Conservation (phyloP, 2,329 filamentous ascomycete species). For the Claviceps pazoutovae region DNA sequence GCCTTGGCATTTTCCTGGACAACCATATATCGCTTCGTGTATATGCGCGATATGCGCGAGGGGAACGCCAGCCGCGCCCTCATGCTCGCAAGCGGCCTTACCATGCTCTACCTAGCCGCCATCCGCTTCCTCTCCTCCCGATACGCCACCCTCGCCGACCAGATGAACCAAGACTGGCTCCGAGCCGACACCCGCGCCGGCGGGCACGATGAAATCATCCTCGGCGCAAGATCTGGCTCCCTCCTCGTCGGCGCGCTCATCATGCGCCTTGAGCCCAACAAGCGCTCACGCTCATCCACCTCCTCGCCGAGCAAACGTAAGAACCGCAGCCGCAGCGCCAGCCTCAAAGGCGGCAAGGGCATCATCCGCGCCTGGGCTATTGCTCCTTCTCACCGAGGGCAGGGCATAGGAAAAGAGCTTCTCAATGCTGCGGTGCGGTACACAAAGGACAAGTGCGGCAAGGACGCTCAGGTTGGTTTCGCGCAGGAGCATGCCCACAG, state of each 20-base stretch:
- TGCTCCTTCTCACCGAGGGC: conserved; percentile 49
- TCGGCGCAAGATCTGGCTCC: conserved; percentile 54
- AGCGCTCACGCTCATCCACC: conserved; percentile 11
- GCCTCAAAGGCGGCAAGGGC: conserved; percentile 45
- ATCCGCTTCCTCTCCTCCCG: conserved; percentile 45
- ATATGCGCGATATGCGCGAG: conserved; percentile 18
- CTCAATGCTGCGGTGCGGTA: conserved; percentile 58
- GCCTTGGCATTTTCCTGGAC: conserved; percentile 30
- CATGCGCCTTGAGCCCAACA: conserved; percentile 44
- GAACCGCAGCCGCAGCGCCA: conserved; percentile 24
- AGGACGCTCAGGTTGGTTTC: conserved; percentile 55
- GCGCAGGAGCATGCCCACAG: conserved; percentile 67
- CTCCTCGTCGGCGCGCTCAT: conserved; percentile 60
- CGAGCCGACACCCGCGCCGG: conserved; percentile 22
- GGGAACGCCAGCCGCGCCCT: conserved; percentile 40
- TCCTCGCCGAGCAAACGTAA: conserved; percentile 14
- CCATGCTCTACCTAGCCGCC: conserved; percentile 48
- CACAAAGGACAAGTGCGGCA: conserved; percentile 54
- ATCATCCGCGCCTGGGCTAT: conserved; percentile 78
- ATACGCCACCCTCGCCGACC: conserved; percentile 51
- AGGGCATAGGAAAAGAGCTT: conserved; percentile 58
- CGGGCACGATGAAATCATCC: conserved; percentile 37
- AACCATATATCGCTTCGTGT: conserved; percentile 32
- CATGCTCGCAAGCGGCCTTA: conserved; percentile 44
- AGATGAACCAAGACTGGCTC: conserved; percentile 49